Base-by-base conservation (phyloP, 495 filamentous ascomycete genomes). In the Trichoderma erinaceum region DNA sequence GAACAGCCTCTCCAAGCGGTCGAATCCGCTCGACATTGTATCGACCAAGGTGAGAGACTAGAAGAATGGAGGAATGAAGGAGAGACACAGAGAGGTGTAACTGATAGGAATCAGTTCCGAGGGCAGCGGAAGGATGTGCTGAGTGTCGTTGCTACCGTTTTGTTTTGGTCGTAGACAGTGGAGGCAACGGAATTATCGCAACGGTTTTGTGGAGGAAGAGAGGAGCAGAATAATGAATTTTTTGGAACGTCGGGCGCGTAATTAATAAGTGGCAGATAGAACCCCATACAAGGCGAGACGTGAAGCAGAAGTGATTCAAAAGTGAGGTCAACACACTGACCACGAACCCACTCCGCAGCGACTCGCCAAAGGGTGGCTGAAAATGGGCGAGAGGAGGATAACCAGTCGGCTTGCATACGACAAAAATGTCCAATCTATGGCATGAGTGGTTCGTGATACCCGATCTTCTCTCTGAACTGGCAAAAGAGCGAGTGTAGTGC, bases 1-100 rank as follows among this genome's bases (percentile, higher is more conserved):
- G 58, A 78, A 77, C 61, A 77, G 70, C 27, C 63, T 70, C 67
- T 76, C 78, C 71, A 77, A 71, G 65, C 66, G 72, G 64, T 71
- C 73, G 66, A 70, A 43, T 41, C 69, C 63, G 46, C 25, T 66
- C 46, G 66, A 67, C 66, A 71, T 63, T 16, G 72, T 76, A 72
- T 58, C 0, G 16, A 41, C 3, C 4, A 25, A 16, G 43, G 18
- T 18, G 12, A 16, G 18, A 46, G 43, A 46, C 13, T 16, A 11
- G 1, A 23, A 52, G 21, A 52, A 21, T 21, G 10, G 11, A 38
- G 21, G n/a, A 52, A 52, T 52, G n/a, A 21, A 52, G 48, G 21
- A 25, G 7, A 10, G 61, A 64, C 16, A 43, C 15, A 65, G 63
- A 11, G 10, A 29, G 6, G 3, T 65, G 18, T 29, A 44, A 4